Conservation (phyloP, 2,329 filamentous ascomycete species). For the Thermothelomyces thermophilus region DNA sequence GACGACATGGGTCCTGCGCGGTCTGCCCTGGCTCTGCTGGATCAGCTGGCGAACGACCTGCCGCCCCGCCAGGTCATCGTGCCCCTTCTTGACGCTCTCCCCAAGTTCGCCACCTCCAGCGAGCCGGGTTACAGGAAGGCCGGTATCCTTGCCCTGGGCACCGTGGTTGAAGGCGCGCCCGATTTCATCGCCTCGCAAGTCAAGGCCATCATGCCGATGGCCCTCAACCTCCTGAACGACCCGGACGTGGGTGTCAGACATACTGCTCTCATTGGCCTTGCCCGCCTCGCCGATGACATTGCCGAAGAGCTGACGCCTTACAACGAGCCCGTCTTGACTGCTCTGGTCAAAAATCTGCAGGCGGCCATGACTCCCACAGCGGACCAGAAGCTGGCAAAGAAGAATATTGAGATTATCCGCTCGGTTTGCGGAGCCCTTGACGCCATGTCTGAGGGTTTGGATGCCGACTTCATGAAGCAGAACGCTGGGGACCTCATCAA, state of each 20-base stretch:
- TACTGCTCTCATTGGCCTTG: slow-evolving; percentile 79
- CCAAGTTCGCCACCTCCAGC: slow-evolving; percentile 67
- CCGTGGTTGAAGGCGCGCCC: slow-evolving; percentile 91
- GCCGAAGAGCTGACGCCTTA: slow-evolving; percentile 82
- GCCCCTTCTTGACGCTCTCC: slow-evolving; percentile 79
- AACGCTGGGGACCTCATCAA: slow-evolving; percentile 80
- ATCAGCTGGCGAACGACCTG: slow-evolving; percentile 79
- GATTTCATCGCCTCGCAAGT: slow-evolving; percentile 97
- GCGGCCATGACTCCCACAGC: slow-evolving; percentile 63
- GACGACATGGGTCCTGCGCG: slow-evolving; percentile 82
- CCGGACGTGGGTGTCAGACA: slow-evolving; percentile 77
- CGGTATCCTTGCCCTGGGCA: slow-evolving; percentile 84
- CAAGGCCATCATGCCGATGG: slow-evolving; percentile 73
- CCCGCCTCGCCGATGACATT: slow-evolving; percentile 86
- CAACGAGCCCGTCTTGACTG: slow-evolving; percentile 76
- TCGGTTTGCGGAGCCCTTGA: slow-evolving; percentile 87
- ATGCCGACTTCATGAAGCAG: slow-evolving; percentile 69
- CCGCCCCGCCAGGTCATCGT: slow-evolving; percentile 93
- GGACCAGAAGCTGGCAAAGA: slow-evolving; percentile 59
- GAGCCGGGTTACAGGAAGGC: slow-evolving; percentile 79
- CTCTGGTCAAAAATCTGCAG: slow-evolving; percentile 83
- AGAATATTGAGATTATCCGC: slow-evolving; percentile 79
- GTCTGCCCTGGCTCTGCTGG: slow-evolving; percentile 78
- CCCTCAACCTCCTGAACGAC: slow-evolving; percentile 79
- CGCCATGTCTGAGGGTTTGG: slow-evolving; percentile 79